Evolutionary conservation across 768 basidiomycete species (phyloP).

Genomic region (Auriculariales sp.): DNA sequence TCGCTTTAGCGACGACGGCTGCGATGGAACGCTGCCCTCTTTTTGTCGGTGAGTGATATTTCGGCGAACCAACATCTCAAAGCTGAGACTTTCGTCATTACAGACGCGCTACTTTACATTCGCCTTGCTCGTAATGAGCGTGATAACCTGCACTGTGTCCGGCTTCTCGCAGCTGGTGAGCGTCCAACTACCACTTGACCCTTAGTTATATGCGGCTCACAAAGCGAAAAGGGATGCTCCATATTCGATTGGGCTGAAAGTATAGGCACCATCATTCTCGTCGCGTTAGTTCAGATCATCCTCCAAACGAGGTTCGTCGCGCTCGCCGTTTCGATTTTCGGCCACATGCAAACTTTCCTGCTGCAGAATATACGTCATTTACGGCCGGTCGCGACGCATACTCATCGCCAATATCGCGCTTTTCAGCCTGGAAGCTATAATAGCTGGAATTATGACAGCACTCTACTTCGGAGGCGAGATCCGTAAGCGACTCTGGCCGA

Average conservation of each 20-base stretch:
- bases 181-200: neutral
- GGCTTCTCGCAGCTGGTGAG: neutral
- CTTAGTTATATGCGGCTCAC: neutral
- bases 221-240: neutral
- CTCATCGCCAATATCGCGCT: neutral
- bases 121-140: neutral
- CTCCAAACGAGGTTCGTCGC: neutral
- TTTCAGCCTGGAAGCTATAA: neutral
- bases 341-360: neutral
- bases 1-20: neutral
- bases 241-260: slow-evolving; percentile 1
- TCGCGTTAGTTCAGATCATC: neutral
- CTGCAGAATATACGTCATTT: neutral
- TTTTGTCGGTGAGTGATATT: neutral
- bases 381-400: neutral
- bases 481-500: neutral
- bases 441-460: neutral
- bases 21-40: neutral
- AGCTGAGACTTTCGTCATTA: neutral
- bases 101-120: neutral
- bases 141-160: neutral
- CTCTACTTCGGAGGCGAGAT: neutral
- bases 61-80: neutral
- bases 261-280: neutral
- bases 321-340: neutral